Conservation (phyloP, 768 basidiomycete genomes). For the Kwoniella sp. region DNA sequence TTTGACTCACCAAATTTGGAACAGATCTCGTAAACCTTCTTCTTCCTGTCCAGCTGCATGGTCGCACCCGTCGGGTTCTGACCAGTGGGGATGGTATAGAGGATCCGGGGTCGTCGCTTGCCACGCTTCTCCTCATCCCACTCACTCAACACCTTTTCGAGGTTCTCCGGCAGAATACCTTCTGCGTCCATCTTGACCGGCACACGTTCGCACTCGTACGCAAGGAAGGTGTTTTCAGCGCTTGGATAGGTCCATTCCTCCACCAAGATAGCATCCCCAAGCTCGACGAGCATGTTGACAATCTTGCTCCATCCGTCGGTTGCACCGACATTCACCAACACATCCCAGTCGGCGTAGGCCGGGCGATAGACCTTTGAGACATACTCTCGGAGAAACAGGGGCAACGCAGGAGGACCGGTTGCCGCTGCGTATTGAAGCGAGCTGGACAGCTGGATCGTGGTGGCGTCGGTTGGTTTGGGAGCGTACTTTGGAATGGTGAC, state of each 20-base stretch:
- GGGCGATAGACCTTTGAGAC: slow-evolving; percentile 60
- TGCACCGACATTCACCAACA: slow-evolving; percentile 58
- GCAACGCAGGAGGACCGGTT: slow-evolving; percentile 65
- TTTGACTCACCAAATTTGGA: slow-evolving; percentile 72
- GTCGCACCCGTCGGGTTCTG: slow-evolving; percentile 84
- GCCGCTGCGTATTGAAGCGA: slow-evolving; percentile 72
- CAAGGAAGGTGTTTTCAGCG: slow-evolving; percentile 56
- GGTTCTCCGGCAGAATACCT: slow-evolving; percentile 68
- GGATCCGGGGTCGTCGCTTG: slow-evolving; percentile 62
- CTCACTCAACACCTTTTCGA: slow-evolving; percentile 65
- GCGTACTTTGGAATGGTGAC: slow-evolving; percentile 68
- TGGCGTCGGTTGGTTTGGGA: slow-evolving; percentile 58
- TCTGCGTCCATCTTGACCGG: slow-evolving; percentile 68
- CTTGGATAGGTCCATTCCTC: slow-evolving; percentile 72
- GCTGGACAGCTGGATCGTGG: slow-evolving; percentile 64
- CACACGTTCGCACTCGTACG: slow-evolving; percentile 38
- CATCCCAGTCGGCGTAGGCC: slow-evolving; percentile 66
- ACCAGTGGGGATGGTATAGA: slow-evolving; percentile 68
- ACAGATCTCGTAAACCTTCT: slow-evolving; percentile 78
- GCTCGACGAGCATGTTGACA: slow-evolving; percentile 62
- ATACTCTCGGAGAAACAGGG: slow-evolving; percentile 65
- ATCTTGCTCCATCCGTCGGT: slow-evolving; percentile 64
- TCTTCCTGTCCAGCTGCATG: slow-evolving; percentile 68
- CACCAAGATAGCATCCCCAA: slow-evolving; percentile 57
- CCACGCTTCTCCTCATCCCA: slow-evolving; percentile 69